Evolutionary conservation across 2,329 filamentous ascomycete genomes (phyloP).

Genomic region (Grosmannia clavigera): DNA sequence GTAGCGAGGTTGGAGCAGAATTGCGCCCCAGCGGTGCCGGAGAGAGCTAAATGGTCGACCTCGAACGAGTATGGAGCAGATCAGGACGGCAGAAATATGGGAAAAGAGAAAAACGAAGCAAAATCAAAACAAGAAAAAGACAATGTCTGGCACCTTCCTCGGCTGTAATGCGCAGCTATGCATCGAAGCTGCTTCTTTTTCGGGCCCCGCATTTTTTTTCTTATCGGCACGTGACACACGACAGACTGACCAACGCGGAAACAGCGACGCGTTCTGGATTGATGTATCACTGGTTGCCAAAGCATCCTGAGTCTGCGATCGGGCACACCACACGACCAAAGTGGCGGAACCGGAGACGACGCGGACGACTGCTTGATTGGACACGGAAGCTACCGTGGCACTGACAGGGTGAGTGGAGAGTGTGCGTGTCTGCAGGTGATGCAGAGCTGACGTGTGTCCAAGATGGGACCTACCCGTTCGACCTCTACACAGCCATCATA

Average conservation of each 20-base stretch:
- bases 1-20: neutral
- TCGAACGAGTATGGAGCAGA: too few relatives aligned
- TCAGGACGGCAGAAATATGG: too few relatives aligned
- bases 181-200: too few relatives aligned
- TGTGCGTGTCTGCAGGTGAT: too few relatives aligned
- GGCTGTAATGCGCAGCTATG: too few relatives aligned
- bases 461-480: conserved; percentile 18
- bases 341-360: conserved; percentile 13
- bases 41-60: too few relatives aligned
- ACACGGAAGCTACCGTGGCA: too few relatives aligned
- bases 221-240: neutral
- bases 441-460: too few relatives aligned
- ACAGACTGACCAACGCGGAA: neutral
- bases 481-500: conserved; percentile 21
- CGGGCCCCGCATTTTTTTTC: neutral
- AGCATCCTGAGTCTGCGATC: conserved; percentile 8
- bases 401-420: neutral
- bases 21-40: neutral
- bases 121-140: too few relatives aligned
- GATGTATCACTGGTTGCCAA: neutral
- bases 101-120: too few relatives aligned
- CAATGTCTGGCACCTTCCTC: too few relatives aligned
- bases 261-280: neutral
- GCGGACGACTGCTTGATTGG: neutral
- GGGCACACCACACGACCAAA: conserved; percentile 15